A percentile compares a stretch with the other conserved stretches of the same genome.
Conservation (phyloP, 208 protist genomes). For the Leishmania tropica region DNA sequence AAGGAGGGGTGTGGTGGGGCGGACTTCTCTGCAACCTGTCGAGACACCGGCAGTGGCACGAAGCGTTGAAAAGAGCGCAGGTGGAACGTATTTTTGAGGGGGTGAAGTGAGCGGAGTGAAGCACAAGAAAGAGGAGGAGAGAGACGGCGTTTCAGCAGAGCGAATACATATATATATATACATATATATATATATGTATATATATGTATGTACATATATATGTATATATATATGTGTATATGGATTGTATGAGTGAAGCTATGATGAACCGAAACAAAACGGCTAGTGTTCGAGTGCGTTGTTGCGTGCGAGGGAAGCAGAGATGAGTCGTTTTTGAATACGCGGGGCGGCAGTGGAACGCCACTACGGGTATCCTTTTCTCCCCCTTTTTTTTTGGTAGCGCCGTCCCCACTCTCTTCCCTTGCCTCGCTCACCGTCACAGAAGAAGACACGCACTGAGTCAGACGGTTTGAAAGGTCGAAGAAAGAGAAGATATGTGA, state of each 20-base stretch:
- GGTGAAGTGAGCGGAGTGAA: neutral
- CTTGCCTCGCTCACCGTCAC: neutral
- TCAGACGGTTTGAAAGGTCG: neutral
- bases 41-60: neutral
- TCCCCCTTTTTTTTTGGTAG: neutral
- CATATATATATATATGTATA: too few species aligned
- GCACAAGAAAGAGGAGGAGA: neutral
- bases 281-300: neutral
- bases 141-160: neutral
- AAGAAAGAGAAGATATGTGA: neutral
- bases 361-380: neutral
- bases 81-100: neutral
- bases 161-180: neutral
- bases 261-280: neutral
- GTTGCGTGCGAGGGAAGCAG: neutral
- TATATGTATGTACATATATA: too few species aligned
- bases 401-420: neutral
- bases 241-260: neutral
- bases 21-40: neutral
- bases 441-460: neutral
- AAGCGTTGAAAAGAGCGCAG: neutral
- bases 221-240: neutral
- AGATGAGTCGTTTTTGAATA: too few species aligned
- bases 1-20: neutral
- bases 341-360: too few species aligned